Evolutionary conservation across 208 protist species (phyloP), one percentile per base, ranked within the genome.

Genomic region (Leishmania turanica): DNA sequence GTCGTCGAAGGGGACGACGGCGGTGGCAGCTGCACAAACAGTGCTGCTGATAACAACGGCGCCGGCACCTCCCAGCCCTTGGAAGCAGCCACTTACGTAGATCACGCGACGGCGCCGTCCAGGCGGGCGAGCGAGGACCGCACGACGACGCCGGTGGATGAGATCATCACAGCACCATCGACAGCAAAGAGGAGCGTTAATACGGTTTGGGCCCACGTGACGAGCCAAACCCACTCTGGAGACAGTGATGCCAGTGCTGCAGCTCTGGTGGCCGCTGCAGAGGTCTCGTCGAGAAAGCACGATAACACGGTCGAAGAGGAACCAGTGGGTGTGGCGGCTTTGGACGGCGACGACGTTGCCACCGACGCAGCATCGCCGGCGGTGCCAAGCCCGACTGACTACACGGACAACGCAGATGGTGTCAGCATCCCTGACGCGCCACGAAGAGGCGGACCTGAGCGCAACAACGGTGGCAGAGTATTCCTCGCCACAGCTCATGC

Each of bases 191-290:
- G 24, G 19, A 49, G 24, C 17, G 74, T 78, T 37, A 78, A 65
- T 21, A n/a, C 72, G 40, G 72, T 76, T 13, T 76, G 72, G 72
- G 72, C 72, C 40, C 72, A 76, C 34, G 72, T 76, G 31, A 76
- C 62, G 51, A 76, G 21, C 3, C 34, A 45, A 1, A 24, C 34
- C n/a, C 51, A 1, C 15, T 21, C n/a, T 62, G 51, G 51, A 0
- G 72, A 7, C 51, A 45, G 27, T 13, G 51, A 15, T 4, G 42
- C 27, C 42, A 27, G 40, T 9, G 40, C 40, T 54, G 27, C 21
- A 31, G 69, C 11, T 2, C 15, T 17, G 69, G 47, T 47, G 51
- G 45, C 69, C 34, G 11, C 72, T 58, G 51, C 72, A 40, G 72
- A 64, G 34, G 51, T 13, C 69, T 31, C 27, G 13, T 27, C 11